phyloP scores from a whole-genome alignment of 176 grass and related monocot genomes.

The Cymbopogon citratus region DNA sequence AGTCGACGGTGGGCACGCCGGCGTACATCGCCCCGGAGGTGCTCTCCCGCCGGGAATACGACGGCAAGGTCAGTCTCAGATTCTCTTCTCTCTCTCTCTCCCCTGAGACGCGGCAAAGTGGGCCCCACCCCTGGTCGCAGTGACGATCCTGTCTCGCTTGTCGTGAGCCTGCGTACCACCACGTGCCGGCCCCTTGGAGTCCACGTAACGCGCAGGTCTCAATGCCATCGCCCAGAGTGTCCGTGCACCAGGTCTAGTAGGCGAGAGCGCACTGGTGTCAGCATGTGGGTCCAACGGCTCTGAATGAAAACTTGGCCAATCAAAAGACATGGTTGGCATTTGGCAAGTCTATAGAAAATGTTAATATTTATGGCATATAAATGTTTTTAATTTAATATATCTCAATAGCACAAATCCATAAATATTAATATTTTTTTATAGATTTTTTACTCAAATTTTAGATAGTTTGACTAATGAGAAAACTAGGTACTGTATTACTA shows the following conservation, averaged over 20 bases:
- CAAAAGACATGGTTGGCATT: too few relatives aligned
- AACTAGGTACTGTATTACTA: neutral
- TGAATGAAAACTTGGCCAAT: too few relatives aligned
- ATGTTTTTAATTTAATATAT: too few relatives aligned
- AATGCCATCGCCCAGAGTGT: neutral
- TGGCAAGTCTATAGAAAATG: too few relatives aligned
- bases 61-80: slow-evolving; percentile 68
- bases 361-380: too few relatives aligned
- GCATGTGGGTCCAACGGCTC: neutral
- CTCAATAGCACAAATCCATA: too few relatives aligned
- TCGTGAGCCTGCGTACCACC: neutral
- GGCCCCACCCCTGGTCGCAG: slow-evolving; percentile 1
- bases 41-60: slow-evolving; percentile 77
- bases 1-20: slow-evolving; percentile 88
- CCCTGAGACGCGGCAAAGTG: slow-evolving; percentile 5
- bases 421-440: neutral
- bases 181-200: slow-evolving; percentile 29
- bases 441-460: neutral
- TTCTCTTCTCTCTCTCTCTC: neutral
- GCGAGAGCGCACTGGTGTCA: neutral
- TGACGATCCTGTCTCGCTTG: slow-evolving; percentile 5
- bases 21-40: slow-evolving; percentile 95
- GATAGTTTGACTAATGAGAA: neutral
- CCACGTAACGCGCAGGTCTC: slow-evolving; percentile 31
- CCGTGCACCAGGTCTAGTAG: neutral